These are phyloP conservation scores for Calocybe gangraenosa DNA, from an alignment of 768 basidiomycete genomes.

Conservation along the genomic window DNA sequence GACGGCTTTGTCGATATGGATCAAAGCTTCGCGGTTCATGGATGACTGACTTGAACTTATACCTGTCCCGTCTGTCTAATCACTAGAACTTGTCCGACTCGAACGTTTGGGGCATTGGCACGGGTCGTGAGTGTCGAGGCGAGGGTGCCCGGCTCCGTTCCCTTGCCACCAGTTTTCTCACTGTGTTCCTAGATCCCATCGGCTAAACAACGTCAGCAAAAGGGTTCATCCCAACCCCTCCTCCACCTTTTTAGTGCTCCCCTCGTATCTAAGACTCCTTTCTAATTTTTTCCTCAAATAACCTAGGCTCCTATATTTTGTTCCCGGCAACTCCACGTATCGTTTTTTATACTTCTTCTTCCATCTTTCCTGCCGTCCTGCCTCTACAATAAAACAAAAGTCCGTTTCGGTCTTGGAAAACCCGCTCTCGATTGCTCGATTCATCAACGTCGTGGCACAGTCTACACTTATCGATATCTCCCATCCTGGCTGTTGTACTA, in stretches of 20 bases:
- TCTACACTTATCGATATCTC: no score
- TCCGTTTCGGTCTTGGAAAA: no score
- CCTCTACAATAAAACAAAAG: no score
- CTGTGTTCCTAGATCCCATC: conserved; percentile 35
- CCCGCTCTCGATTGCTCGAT: no score
- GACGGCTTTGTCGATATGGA: no score
- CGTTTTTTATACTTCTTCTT: no score
- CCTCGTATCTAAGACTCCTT: conserved; percentile 14
- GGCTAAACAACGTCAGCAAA: conserved; percentile 14
- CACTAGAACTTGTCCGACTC: no score
- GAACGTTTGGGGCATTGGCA: background rate
- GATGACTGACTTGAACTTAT: no score
- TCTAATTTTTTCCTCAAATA: conserved; percentile 17
- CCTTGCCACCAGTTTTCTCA: conserved; percentile 19
- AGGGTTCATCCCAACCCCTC: no score
- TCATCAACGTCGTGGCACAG: no score
- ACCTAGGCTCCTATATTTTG: conserved; percentile 12
- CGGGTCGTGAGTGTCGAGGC: conserved; percentile 3
- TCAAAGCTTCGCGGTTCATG: no score
- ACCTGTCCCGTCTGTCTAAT: no score
- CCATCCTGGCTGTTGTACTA: conserved; percentile 21
- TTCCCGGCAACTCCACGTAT: conserved; percentile 3
- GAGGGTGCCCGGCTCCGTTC: conserved; percentile 12
- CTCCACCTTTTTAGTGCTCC: conserved; percentile 16
- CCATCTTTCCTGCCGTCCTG: background rate